A percentile compares a stretch with the other conserved stretches of the same genome.
Conservation (phyloP, 768 basidiomycete species). For the Serendipita sp. region DNA sequence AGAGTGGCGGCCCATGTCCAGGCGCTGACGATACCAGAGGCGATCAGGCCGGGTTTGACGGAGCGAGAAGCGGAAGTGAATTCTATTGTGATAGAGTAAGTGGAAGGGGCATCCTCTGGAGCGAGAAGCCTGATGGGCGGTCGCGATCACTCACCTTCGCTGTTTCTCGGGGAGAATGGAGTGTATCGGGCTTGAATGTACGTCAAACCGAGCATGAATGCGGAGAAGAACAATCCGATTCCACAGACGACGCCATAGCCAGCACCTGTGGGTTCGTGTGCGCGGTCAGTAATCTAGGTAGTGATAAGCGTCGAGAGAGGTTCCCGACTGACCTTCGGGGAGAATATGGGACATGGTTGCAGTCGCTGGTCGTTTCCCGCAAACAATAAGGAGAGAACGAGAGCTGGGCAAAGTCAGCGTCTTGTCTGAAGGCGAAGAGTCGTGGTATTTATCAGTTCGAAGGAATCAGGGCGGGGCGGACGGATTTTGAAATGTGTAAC, state of each 20-base stretch:
- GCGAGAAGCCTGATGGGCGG: not conserved
- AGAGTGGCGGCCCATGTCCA: slow-evolving; percentile 81
- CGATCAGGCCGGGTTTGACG: slow-evolving; percentile 83
- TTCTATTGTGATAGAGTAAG: slow-evolving; percentile 23
- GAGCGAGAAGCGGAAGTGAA: slow-evolving; percentile 70
- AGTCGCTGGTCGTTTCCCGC: not conserved
- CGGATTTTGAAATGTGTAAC: not conserved
- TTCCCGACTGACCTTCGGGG: not conserved
- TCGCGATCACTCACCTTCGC: slow-evolving; percentile 30
- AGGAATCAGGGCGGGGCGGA: not conserved
- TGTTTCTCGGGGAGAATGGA: slow-evolving; percentile 54
- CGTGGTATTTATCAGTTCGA: not conserved
- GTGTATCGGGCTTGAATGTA: slow-evolving; percentile 77
- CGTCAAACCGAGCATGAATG: slow-evolving; percentile 62
- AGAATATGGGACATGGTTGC: not conserved
- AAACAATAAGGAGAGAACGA: no score
- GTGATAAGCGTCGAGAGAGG: not conserved
- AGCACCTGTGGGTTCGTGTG: slow-evolving; percentile 54
- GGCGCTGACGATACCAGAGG: slow-evolving; percentile 81
- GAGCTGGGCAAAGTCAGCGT: not conserved
- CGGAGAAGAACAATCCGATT: slow-evolving; percentile 79
- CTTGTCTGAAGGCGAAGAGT: not conserved
- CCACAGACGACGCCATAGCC: slow-evolving; percentile 71
- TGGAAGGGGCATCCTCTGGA: not conserved
- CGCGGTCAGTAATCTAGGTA: not conserved